phyloP scores from a whole-genome alignment of 73 alveolate genomes.

The Blepharisma japonicum region DNA sequence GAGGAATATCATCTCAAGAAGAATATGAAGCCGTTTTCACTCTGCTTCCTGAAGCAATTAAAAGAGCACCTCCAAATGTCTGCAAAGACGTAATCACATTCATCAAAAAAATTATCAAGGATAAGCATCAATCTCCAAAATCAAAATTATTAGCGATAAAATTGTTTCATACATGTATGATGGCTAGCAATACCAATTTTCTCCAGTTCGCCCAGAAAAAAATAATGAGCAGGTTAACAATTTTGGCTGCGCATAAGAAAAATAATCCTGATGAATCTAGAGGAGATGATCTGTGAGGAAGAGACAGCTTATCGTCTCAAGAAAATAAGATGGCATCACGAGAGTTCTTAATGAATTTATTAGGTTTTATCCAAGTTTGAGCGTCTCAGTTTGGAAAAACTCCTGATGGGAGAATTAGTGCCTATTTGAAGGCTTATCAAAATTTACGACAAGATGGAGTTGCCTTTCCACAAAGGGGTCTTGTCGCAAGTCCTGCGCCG shows the following conservation, averaged over 20 bases:
- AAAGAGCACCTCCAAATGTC: not conserved
- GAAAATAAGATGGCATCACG: not conserved
- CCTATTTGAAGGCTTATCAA: too few relatives aligned
- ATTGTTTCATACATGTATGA: constrained; percentile 1
- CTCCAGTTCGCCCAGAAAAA: not conserved
- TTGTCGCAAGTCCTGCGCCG: too few relatives aligned
- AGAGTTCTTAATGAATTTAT: not conserved
- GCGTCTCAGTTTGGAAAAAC: constrained; percentile 8
- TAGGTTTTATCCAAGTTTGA: not conserved
- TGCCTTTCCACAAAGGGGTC: too few relatives aligned
- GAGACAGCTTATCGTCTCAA: not conserved
- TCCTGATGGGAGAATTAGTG: not conserved
- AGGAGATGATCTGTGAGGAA: constrained; percentile 9
- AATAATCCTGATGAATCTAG: not conserved
- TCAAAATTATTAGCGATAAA: not conserved
- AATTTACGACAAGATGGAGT: too few relatives aligned
- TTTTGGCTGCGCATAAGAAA: constrained; percentile 11
- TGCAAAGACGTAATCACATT: not conserved
- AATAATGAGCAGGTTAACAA: not conserved
- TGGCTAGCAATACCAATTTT: not conserved
- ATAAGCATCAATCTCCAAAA: not conserved
- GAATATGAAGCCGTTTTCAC: too few relatives aligned
- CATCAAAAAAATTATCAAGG: constrained; percentile 2
- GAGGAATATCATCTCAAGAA: too few relatives aligned
- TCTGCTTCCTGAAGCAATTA: not conserved